These are phyloP conservation scores for Paraleonurus japonicus DNA, from an alignment of 257 asterid species.

Conservation along the genomic window DNA sequence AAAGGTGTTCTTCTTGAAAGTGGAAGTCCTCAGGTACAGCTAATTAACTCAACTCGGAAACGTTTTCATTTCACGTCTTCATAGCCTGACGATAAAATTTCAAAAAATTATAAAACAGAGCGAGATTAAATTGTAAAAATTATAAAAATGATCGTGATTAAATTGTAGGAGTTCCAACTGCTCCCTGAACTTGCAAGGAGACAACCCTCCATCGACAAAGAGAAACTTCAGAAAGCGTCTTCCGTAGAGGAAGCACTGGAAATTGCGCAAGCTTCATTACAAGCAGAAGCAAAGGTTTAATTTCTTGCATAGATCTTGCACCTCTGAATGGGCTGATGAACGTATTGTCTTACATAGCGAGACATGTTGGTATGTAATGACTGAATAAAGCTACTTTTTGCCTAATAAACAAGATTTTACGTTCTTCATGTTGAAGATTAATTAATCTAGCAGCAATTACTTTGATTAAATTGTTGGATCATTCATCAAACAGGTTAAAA, in stretches of 20 bases:
- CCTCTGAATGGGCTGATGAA: not conserved
- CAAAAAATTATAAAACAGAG: too few species aligned
- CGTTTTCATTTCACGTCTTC: not conserved
- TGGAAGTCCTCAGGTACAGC: constrained; percentile 83
- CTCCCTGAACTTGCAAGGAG: constrained; percentile 83
- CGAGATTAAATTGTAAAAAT: not conserved
- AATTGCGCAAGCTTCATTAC: constrained; percentile 62
- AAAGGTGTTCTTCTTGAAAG: constrained; percentile 95
- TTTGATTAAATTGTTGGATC: not conserved
- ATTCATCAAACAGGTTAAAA: too few species aligned
- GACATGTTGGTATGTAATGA: not conserved
- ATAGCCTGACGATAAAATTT: not conserved
- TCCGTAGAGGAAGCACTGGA: constrained; percentile 87
- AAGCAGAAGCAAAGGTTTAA: constrained; percentile 35
- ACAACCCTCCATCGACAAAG: constrained; percentile 68
- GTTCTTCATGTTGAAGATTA: not conserved
- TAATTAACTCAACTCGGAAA: not conserved
- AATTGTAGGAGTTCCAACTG: constrained; percentile 69
- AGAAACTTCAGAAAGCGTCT: constrained; percentile 74
- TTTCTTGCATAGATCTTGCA: not conserved
- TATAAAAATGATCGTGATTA: not conserved
- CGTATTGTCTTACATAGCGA: not conserved
- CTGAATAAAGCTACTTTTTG: not conserved
- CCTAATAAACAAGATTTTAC: not conserved
- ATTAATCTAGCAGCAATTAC: not conserved